Evolutionary conservation across 192 early-diverging fungal species (phyloP).

Genomic region (Coemansia furcata): DNA sequence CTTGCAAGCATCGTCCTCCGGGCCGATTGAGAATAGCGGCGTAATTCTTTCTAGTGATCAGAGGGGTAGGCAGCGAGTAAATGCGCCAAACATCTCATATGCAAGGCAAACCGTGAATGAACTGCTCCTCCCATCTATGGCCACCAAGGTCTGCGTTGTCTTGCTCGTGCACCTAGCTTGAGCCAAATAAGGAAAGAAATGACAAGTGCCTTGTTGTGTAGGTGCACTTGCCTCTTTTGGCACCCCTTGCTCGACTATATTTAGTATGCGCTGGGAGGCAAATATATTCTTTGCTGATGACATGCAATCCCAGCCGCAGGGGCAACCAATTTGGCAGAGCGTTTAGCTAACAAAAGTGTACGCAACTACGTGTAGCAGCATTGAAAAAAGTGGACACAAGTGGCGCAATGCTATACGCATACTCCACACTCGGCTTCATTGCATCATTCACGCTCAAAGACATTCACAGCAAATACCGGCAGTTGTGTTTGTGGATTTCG

Average conservation of each 20-base stretch:
- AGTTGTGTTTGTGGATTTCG: not conserved
- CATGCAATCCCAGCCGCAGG: not conserved
- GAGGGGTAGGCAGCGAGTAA: not conserved
- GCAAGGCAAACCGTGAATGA: constrained; percentile 1
- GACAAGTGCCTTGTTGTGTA: not conserved
- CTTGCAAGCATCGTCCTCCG: not conserved
- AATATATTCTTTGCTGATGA: not conserved
- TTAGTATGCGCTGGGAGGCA: constrained; percentile 5
- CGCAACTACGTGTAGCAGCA: not conserved
- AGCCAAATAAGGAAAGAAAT: not conserved
- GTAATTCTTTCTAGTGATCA: not conserved
- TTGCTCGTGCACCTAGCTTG: not conserved
- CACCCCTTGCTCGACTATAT: not conserved
- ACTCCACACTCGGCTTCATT: not conserved
- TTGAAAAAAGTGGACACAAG: not conserved
- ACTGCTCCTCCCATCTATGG: not conserved
- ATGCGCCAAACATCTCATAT: not conserved
- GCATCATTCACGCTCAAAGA: not conserved
- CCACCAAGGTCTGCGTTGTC: constrained; percentile 1
- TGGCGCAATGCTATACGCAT: not conserved
- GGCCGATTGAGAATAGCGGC: constrained; percentile 19
- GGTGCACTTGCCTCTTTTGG: constrained; percentile 4
- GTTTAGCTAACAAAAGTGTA: not conserved
- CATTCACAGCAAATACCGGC: not conserved
- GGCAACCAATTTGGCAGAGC: not conserved